Evolutionary conservation across 2,329 filamentous ascomycete species (phyloP), one percentile per base, ranked within the genome.

Genomic region (Aspergillus luchuensis): DNA sequence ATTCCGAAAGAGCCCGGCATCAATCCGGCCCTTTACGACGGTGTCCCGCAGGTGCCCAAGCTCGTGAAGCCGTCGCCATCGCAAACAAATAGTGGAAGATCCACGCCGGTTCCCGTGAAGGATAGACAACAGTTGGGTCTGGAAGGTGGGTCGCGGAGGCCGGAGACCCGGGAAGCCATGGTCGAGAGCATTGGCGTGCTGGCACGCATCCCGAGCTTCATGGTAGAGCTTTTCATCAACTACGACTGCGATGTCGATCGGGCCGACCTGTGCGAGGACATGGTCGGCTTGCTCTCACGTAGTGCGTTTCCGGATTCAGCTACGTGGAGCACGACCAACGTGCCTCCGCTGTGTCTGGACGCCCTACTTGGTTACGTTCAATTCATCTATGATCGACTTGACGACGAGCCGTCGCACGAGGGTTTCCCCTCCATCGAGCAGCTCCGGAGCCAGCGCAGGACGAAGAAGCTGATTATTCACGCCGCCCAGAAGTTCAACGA

Each of bases 281-380:
- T 98, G 85, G 87, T 99, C 62, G 94, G 95, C 0, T 84, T 99
- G 36, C 81, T 99, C 15, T 94, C 95, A 19, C 87, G 95, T 60
- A 99, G 97, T 74, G 95, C 95, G 2, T 90, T 99, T 66, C 96
- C 95, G 0, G 95, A 99, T 74, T 97, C 95, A 8, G 95, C 94
- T 5, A 97, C 93, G 5, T 99, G 95, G 95, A 99, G 96, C 75
- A 99, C 95, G 10, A 97, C 94, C 5, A 99, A 96, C 72, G 96
- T 99, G 1, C 95, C 95, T 15, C 95, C 95, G 0, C 81, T 99
- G 2, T 99, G 95, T 70, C 82, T 99, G 21, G 95, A 99, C 78
- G 92, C 95, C 8, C 81, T 99, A 10, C 82, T 99, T 23, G 89
- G 92, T 15, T 98, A 93, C 69, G 87, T 99, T 36, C 93, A 97